Base-by-base conservation (phyloP, 2,329 filamentous ascomycete genomes). In the Teratosphaeria gauchensis region DNA sequence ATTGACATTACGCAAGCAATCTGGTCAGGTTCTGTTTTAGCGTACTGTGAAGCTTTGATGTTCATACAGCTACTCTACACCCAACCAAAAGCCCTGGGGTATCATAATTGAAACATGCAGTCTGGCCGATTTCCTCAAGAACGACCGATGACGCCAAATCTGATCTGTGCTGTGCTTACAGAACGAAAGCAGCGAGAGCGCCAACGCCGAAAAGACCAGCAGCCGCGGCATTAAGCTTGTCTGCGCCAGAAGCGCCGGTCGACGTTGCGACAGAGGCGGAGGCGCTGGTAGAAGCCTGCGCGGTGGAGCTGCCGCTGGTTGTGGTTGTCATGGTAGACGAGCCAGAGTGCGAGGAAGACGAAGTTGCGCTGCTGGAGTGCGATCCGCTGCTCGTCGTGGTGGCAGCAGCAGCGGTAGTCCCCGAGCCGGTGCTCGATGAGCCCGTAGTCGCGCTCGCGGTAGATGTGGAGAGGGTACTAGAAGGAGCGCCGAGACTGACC, bases 401-500 rank as follows among this genome's bases (percentile, higher is more conserved):
- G 7, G 52, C 52, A 32, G 52, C 19, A 19, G 32, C 52, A 51
- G 61, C 63, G 30, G 66, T 63, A n/a, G 69, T 63, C 55, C 63
- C 65, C 2, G 33, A 35, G 14, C 24, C 24, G 24, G 24, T 28
- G 24, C 24, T 28, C 24, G 33, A 35, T 14, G 33, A 11, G 42
- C 16, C n/a, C 8, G 42, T 19, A 54, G 62, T 67, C 56, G 62
- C 61, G 56, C 69, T 66, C 30, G 69, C 62, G 31, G 68, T 65
- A 28, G 60, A 60, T 14, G 63, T 16, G 33, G 62, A 57, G 35
- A 64, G 53, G 12, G 60, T 62, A 46, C 62, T 62, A 46, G 69
- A 70, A 21, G 69, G 65, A n/a, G 75, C 67, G 54, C 69, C 68
- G 55, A 68, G 63, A 53, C 66, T 65, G 54, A 71, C 68, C 14